Conservation (phyloP, 2,329 filamentous ascomycete species). For the Ilyonectria destructans region DNA sequence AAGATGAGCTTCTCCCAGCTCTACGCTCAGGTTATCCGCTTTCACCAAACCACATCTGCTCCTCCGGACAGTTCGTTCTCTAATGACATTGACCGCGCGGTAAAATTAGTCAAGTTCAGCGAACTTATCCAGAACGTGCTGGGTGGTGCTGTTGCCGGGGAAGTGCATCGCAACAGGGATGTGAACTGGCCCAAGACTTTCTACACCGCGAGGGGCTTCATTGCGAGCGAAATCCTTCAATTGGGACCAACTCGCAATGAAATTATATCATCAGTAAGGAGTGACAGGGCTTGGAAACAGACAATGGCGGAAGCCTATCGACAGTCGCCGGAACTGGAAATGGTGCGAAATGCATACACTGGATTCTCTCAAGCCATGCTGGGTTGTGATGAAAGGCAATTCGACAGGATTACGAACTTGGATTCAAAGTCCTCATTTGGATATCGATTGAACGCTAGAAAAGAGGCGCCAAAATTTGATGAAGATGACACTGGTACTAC, state of each 20-base stretch:
- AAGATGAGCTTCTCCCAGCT: background rate
- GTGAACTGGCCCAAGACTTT: background rate
- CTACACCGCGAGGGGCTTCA: background rate
- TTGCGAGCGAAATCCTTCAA: background rate
- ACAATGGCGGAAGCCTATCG: background rate
- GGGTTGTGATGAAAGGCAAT: background rate
- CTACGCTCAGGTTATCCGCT: background rate
- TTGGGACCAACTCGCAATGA: background rate
- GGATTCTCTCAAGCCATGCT: background rate
- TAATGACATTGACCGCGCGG: background rate
- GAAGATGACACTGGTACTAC: background rate
- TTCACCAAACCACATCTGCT: background rate
- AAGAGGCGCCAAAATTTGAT: background rate
- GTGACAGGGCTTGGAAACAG: background rate
- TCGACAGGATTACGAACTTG: background rate
- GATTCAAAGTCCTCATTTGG: background rate
- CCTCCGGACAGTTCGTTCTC: background rate
- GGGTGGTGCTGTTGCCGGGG: background rate
- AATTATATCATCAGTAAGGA: background rate
- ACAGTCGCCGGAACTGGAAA: background rate
- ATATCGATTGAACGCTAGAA: background rate
- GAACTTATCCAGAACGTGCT: background rate
- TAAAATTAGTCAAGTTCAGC: background rate
- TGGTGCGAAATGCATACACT: background rate
- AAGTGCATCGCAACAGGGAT: background rate